Base-by-base conservation (phyloP, 2,329 filamentous ascomycete species). In the Fusarium aywerte region DNA sequence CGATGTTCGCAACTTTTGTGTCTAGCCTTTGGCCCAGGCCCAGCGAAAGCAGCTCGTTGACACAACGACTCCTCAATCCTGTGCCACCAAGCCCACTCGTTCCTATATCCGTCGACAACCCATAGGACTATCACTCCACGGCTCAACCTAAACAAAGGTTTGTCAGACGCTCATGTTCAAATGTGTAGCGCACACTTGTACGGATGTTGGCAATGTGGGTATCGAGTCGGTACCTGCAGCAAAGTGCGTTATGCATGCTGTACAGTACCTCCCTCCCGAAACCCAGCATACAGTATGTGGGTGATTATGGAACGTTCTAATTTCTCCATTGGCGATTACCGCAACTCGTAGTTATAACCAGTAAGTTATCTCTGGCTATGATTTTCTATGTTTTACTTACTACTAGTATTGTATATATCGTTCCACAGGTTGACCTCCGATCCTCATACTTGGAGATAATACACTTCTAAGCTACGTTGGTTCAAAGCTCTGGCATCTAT, bases 161-260 rank as follows among this genome's bases (percentile, higher is more conserved):
- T 49, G 50, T 62, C 47, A 52, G 48, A 62, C 56, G 56, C 39
- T 43, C 50, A 42, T 40, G 48, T 38, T 55, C 50, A 20, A 51
- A 68, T 55, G 38, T 43, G 58, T 50, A 38, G 45, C 58, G 45
- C 35, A 42, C 38, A 62, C 27, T 33, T 35, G 47, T 18, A 23
- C 36, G 35, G 15, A 56, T 45, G 13, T 52, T 56, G 40, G 27
- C 21, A 56, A 61, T 54, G 49, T 49, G 31, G 27, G 35, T 43
- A 36, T 51, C 5, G 38, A 23, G 43, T 40, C 44, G 69, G 69
- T 72, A 65, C 69, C 69, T 72, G 69, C 69, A 72, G 67, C 62
- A 65, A 53, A 58, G 64, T 43, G 39, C 56, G 38, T 52, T 33
- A 65, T 54, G 42, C 36, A 59, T 51, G 32, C 40, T 55, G 33